Evolutionary conservation across 2,329 filamentous ascomycete genomes (phyloP), one percentile per base, ranked within the genome.

Genomic region (Westerdykella aurantiaca): DNA sequence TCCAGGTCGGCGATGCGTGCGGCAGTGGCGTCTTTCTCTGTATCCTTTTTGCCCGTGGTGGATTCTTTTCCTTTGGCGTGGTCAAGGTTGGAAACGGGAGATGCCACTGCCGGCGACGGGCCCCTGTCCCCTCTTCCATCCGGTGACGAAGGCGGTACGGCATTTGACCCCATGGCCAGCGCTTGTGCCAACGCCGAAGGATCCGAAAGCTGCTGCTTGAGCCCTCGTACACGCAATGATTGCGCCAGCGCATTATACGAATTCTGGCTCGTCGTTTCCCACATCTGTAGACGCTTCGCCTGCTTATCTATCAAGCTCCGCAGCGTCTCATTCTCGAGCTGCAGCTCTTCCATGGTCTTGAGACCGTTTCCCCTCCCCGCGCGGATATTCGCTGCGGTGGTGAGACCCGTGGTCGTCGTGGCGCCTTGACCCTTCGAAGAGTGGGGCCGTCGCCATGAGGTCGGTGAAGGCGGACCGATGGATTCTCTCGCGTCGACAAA

Each of bases 181-280:
- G 60, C 59, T 16, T 61, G 58, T 6, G 61, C 57, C 13, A 62
- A 54, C 1, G 58, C 56, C 6, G 33, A 44, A 2, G 60, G 57
- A 44, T 64, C 61, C 35, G 51, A 57, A 0, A 50, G 16, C 25
- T 52, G 43, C 21, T 49, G 46, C 17, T 44, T 44, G 7, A 47
- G 41, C 18, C 45, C 40, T 31, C 63, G 53, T 10, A 46, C 73
- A 69, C 52, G 74, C 71, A 56, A 82, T 54, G 88, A 95, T 64
- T 96, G 88, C 12, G 90, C 87, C 29, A 97, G 77, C 3, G 88
- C 88, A 69, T 90, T 80, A 42, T 85, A 87, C 31, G 86, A 90
- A 50, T 84, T 88, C 68, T 97, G 93, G 0, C 89, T 88, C 56
- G 88, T 90, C 33, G 88, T 83, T 68, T 98, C 91, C 70, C 95